Evolutionary conservation across 2,329 filamentous ascomycete genomes (phyloP), one percentile per base, ranked within the genome.

Genomic region (Stagonosporopsis cucurbitacearum): DNA sequence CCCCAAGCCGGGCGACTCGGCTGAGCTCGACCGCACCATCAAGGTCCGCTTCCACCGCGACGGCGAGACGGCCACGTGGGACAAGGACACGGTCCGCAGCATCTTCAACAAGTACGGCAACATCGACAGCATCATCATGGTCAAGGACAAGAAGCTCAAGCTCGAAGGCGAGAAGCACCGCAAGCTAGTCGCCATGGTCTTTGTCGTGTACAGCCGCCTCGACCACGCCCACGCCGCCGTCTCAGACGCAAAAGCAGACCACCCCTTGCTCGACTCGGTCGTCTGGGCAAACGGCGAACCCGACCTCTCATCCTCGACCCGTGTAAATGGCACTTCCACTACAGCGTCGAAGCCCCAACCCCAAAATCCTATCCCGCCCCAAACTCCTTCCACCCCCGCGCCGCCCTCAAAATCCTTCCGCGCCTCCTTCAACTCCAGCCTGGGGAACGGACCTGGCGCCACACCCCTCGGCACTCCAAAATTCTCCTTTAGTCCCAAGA

Each of bases 141-240:
- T 85, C 44, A 84, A 82, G 58, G 83, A 86, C 63, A 86, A 85
- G 68, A 82, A 82, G 60, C 64, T 75, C 5, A 78, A 79, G 6
- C 61, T 81, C 3, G 78, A 78, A 6, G 81, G 81, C 4, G 76
- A 77, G 51, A 80, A 80, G 54, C 80, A 82, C 60, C 82, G 83
- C 62, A 81, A 80, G 53, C 71, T 79, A 2, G 73, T 83, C 50
- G 82, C 79, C 5, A 83, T 79, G 1, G 84, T 80, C 0, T 79
- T 86, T 41, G 73, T 88, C 13, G 78, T 87, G 13, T 88, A 82
- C 69, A 73, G 76, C 3, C 85, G 84, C 4, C 79, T 87, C 32
- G 82, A 86, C 43, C 79, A 82, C 50, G 84, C 85, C 0, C 81
- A 86, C 64, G 78, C 82, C 3, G 84, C 84, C 8, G 81, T 86